phyloP scores from a whole-genome alignment of 2,329 filamentous ascomycete species.

The Zasmidium angulare region DNA sequence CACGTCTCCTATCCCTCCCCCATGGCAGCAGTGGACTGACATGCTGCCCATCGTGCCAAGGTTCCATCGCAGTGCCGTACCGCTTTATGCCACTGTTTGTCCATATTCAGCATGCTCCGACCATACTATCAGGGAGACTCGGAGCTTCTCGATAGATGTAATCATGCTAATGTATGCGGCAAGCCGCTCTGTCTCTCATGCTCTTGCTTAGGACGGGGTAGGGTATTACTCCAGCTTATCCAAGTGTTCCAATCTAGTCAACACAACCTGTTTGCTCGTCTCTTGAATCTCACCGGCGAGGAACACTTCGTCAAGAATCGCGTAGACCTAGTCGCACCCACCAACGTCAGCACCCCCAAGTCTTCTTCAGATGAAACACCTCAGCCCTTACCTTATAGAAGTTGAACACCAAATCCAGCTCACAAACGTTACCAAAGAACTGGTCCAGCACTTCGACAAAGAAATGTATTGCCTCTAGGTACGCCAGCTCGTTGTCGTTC shows the following conservation, averaged over 20 bases:
- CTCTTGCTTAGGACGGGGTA: not conserved
- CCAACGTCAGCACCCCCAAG: conserved; percentile 9
- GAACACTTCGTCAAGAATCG: conserved; percentile 97
- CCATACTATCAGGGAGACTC: too few species aligned
- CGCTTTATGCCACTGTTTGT: too few species aligned
- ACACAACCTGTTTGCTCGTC: conserved; percentile 95
- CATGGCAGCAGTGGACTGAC: too few species aligned
- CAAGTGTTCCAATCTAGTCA: conserved; percentile 90
- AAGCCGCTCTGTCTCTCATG: not conserved
- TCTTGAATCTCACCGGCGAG: conserved; percentile 97
- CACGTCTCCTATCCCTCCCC: too few species aligned
- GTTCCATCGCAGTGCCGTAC: too few species aligned
- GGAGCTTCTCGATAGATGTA: too few species aligned
- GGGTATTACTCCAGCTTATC: conserved; percentile 81
- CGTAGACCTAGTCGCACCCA: conserved; percentile 68
- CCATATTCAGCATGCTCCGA: too few species aligned
- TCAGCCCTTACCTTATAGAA: conserved; percentile 60
- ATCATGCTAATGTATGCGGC: too few species aligned
- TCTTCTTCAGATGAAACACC: not conserved
- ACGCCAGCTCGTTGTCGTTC: conserved; percentile 97
- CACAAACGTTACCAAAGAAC: conserved; percentile 99
- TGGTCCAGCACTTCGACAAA: conserved; percentile 98
- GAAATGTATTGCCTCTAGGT: conserved; percentile 97
- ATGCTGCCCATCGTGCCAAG: too few species aligned
- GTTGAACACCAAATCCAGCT: conserved; percentile 82